Base-by-base conservation (phyloP, 495 filamentous ascomycete genomes). In the Penicillium mononematosum region DNA sequence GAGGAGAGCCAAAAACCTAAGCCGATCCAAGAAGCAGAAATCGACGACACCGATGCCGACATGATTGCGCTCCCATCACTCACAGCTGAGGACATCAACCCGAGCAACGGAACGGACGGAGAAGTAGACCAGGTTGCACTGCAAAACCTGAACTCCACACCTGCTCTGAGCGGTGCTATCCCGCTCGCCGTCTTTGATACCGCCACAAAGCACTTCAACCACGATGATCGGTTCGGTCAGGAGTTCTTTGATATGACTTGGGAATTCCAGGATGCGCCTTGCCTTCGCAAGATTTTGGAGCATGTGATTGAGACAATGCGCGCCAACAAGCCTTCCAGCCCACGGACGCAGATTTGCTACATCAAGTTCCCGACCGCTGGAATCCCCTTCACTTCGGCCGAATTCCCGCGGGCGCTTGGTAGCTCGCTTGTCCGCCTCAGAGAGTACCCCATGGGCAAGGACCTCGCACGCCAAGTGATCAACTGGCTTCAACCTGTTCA, bases 111-210 rank as follows among this genome's bases (percentile, higher is more conserved):
- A 16, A 79, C 78, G 53, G 83, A 75, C 14, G 76, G 80, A 41
- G 75, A 74, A 7, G 67, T 75, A 5, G 79, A 87, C 54, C 60
- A 79, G 49, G 68, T 69, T 20, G 78, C 83, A 1, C 68, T 88
- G 39, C 69, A 86, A 57, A 81, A 86, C 58, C 82, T 95, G 9
- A 82, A 84, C 44, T 80, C 86, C 50, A 90, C 90, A 41, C 91
- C 94, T 11, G 90, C 89, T 14, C 75, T 97, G 31, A 88, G 86
- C 46, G 94, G 94, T 8, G 92, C 92, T 5, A 95, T 98, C 59
- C 92, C 95, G 4, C 80, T 92, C 47, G 92, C 93, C 31, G 89
- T 98, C 38, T 98, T 97, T 60, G 92, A 96, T 66, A 81, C 88
- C 14, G 89, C 91, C 1, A 85, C 87, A 78, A 92, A 89, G 64